Evolutionary conservation across 2,329 filamentous ascomycete genomes (phyloP).

Genomic region (Alternaria atra): DNA sequence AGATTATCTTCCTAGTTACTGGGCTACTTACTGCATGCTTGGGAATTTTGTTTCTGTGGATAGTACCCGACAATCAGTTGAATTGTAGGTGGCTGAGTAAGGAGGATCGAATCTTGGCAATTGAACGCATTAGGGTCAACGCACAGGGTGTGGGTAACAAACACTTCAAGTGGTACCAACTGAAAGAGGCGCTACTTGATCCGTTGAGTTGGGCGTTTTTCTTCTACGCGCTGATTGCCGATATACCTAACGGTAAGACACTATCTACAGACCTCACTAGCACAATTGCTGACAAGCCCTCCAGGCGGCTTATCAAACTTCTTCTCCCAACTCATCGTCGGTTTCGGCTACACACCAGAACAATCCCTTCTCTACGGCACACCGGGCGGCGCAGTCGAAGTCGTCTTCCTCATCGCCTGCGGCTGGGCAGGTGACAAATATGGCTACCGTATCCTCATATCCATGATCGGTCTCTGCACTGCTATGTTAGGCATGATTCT

Average conservation of each 20-base stretch:
- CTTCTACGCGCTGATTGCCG: slow-evolving; percentile 64
- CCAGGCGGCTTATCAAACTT: slow-evolving; percentile 66
- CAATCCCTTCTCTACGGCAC: slow-evolving; percentile 71
- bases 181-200: slow-evolving; percentile 66
- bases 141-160: slow-evolving; percentile 78
- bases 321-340: slow-evolving; percentile 67
- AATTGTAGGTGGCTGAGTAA: slow-evolving; percentile 71
- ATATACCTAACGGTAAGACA: slow-evolving; percentile 64
- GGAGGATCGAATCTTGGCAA: slow-evolving; percentile 71
- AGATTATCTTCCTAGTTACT: slow-evolving; percentile 63
- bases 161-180: slow-evolving; percentile 73
- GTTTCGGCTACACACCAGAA: slow-evolving; percentile 71
- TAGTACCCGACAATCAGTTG: slow-evolving; percentile 67
- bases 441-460: slow-evolving; percentile 66
- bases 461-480: slow-evolving; percentile 61
- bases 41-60: slow-evolving; percentile 56
- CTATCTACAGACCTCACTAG: neutral
- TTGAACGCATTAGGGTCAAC: slow-evolving; percentile 77
- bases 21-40: slow-evolving; percentile 54
- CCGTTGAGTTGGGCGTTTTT: slow-evolving; percentile 69
- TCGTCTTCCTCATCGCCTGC: slow-evolving; percentile 65
- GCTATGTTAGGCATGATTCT: slow-evolving; percentile 69
- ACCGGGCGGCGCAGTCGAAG: slow-evolving; percentile 71
- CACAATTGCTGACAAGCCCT: neutral
- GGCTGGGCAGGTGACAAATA: slow-evolving; percentile 66